These are phyloP conservation scores for Trichoderma sp. DNA, from an alignment of 2,329 filamentous ascomycete species.

Conservation along the genomic window DNA sequence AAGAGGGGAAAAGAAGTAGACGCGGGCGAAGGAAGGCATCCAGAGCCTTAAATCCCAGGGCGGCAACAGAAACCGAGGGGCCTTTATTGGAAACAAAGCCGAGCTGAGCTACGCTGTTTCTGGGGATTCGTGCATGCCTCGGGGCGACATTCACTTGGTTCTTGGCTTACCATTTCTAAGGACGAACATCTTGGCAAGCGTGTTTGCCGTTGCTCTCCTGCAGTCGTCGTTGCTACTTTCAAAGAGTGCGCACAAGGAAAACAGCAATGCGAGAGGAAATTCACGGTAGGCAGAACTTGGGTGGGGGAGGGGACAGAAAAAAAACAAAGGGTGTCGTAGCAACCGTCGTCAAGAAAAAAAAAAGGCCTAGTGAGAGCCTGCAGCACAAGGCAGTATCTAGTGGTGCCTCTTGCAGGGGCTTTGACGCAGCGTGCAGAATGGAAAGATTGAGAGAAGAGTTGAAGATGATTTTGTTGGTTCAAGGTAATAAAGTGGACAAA, in stretches of 20 bases:
- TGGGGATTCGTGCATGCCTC: constrained; percentile 6
- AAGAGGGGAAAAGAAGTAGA: not conserved
- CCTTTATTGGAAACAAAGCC: not conserved
- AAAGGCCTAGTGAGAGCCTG: not conserved
- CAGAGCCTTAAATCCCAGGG: not conserved
- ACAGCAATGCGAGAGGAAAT: constrained; percentile 1
- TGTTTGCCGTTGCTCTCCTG: constrained; percentile 3
- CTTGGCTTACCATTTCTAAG: constrained; percentile 42
- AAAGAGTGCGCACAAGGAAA: not conserved
- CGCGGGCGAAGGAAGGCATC: not conserved
- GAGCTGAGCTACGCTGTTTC: not conserved
- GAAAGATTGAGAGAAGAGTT: not conserved
- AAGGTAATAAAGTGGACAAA: not conserved
- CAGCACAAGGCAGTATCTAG: not conserved
- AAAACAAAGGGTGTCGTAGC: constrained; percentile 21
- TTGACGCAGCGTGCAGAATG: not conserved
- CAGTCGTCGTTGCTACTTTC: constrained; percentile 17
- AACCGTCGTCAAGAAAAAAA: constrained; percentile 19
- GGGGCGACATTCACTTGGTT: not conserved
- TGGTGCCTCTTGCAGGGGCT: not conserved
- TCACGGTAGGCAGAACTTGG: not conserved
- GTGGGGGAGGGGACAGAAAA: not conserved
- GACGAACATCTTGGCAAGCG: constrained; percentile 41
- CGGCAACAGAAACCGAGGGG: constrained; percentile 2
- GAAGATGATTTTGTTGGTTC: not conserved